These are phyloP conservation scores for Ligustrum vulgare DNA, from an alignment of 257 asterid genomes.

Conservation along the genomic window DNA sequence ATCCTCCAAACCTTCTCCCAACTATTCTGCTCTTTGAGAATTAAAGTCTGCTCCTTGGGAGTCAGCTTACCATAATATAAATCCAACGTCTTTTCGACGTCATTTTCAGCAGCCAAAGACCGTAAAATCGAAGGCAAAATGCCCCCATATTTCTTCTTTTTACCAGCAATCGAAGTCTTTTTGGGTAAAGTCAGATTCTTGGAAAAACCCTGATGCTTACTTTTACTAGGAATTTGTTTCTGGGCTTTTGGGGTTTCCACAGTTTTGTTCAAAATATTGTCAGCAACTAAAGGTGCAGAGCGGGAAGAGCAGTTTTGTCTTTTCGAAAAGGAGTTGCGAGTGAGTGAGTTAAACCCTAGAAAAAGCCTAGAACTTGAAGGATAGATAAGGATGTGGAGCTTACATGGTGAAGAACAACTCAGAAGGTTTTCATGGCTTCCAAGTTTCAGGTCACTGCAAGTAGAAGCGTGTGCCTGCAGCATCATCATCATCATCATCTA, in stretches of 20 bases:
- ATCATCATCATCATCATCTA: conserved; percentile 24
- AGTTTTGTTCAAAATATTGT: conserved; percentile 18
- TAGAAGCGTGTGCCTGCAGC: conserved; percentile 24
- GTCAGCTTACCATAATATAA: conserved; percentile 59
- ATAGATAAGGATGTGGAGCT: conserved; percentile 47
- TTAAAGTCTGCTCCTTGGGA: conserved; percentile 82
- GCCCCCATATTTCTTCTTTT: conserved; percentile 62
- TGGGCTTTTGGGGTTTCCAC: conserved; percentile 30
- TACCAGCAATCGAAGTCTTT: conserved; percentile 42
- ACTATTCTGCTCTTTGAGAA: conserved; percentile 79
- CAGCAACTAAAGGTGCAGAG: conserved; percentile 8
- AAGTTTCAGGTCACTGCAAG: conserved; percentile 26
- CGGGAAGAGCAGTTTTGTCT: background rate
- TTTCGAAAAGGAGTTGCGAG: conserved; percentile 8
- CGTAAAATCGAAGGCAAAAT: conserved; percentile 61
- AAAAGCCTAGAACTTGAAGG: conserved; percentile 37
- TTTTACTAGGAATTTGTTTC: conserved; percentile 28
- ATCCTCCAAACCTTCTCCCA: conserved; percentile 81
- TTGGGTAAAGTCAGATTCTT: conserved; percentile 43
- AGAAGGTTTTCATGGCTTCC: conserved; percentile 18
- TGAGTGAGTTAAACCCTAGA: conserved; percentile 40
- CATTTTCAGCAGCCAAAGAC: conserved; percentile 56
- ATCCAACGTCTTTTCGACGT: conserved; percentile 62
- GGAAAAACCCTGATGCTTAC: conserved; percentile 39
- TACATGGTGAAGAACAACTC: conserved; percentile 40